Evolutionary conservation across 192 early-diverging fungal species (phyloP).

Genomic region (Mortierella antarctica): DNA sequence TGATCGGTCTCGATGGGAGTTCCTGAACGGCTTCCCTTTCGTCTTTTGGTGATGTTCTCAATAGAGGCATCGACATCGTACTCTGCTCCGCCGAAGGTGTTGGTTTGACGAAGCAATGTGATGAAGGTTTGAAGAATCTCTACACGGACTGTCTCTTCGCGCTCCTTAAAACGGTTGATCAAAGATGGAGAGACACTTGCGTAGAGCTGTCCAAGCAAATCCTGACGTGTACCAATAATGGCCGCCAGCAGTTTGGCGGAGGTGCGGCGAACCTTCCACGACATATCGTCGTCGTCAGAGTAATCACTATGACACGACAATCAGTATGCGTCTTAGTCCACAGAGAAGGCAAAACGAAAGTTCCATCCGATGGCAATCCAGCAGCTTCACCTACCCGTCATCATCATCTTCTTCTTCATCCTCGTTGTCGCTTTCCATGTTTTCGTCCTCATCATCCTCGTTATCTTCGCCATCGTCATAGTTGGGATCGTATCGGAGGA

Average conservation of each 20-base stretch:
- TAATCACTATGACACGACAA: slow-evolving; percentile 65
- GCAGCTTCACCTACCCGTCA: slow-evolving; percentile 61
- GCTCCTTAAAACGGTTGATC: slow-evolving; percentile 82
- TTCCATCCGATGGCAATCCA: too few species aligned
- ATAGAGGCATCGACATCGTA: slow-evolving; percentile 45
- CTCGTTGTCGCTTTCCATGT: slow-evolving; percentile 68
- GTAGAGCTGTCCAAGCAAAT: slow-evolving; percentile 73
- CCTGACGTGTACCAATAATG: slow-evolving; percentile 77
- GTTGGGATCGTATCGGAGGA: slow-evolving; percentile 89
- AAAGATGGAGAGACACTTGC: slow-evolving; percentile 75
- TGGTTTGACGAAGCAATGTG: slow-evolving; percentile 70
- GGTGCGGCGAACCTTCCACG: slow-evolving; percentile 90
- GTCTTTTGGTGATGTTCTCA: slow-evolving; percentile 57
- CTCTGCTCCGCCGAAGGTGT: slow-evolving; percentile 56
- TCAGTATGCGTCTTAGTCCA: neutral
- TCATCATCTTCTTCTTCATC: slow-evolving; percentile 75
- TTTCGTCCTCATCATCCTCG: slow-evolving; percentile 71
- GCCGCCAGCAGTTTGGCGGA: slow-evolving; percentile 78
- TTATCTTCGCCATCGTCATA: slow-evolving; percentile 81
- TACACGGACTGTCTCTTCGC: slow-evolving; percentile 86
- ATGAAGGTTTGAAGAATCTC: slow-evolving; percentile 83
- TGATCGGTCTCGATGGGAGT: slow-evolving; percentile 61
- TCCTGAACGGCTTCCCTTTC: slow-evolving; percentile 55
- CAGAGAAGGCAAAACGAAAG: too few species aligned
- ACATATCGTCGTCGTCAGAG: slow-evolving; percentile 92